Base-by-base conservation (phyloP, 2,329 filamentous ascomycete species). In the Penicillium palitans region DNA sequence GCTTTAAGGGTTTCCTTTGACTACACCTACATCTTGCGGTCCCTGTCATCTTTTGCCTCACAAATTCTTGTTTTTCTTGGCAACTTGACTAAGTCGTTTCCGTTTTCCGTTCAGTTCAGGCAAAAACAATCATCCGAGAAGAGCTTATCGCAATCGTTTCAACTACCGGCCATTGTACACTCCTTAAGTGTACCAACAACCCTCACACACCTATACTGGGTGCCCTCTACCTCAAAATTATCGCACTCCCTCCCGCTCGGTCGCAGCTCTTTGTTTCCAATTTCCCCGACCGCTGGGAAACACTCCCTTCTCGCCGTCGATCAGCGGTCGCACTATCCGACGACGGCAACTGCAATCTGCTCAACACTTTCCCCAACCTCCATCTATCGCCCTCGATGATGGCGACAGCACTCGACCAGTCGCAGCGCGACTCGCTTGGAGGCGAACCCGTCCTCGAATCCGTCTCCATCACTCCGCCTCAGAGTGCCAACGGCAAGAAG, bases 401-500 rank as follows among this genome's bases (percentile, higher is more conserved):
- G 74, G 69, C 72, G 64, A 66, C 69, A 52, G 61, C 66, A 53
- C 59, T 74, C 57, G 71, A 76, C 56, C 69, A 73, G 61, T 64
- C 72, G 41, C 58, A 61, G 45, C 55, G 69, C 55, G 67, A 70
- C 27, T 61, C 65, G 25, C 64, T 70, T 55, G 65, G 61, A 44
- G 63, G 63, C 40, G 60, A 62, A 44, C 59, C 66, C 47, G 61
- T 67, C 49, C 63, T 67, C 47, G 68, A 69, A 39, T 66, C 72
- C 37, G 68, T 70, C 19, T 77, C 76, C 33, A 77, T 78, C 33
- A 78, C 76, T 54, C 76, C 76, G 35, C 76, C 76, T 42, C 74
- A 76, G 40, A 78, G 76, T 63, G 72, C 74, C 59, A 74, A 78
- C 66, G 76, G 76, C 56, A 76, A 75, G 67, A 80, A 79, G 62